These are phyloP conservation scores for Chalaropsis thielavioides DNA, from an alignment of 2,329 filamentous ascomycete species.

Conservation along the genomic window DNA sequence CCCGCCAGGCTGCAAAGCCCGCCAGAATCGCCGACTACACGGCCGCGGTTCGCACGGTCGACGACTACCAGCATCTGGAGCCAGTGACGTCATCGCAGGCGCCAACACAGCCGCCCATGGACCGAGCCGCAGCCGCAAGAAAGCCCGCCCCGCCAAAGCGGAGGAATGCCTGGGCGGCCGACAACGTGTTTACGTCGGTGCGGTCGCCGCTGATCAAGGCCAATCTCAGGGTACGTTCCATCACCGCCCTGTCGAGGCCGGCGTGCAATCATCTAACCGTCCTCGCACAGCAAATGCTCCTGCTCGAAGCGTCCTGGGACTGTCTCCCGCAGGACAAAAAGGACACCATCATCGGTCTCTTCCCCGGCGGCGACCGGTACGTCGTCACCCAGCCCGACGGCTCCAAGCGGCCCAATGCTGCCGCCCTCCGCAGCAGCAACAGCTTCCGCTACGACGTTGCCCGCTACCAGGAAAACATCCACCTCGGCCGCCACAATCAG, in stretches of 20 bases:
- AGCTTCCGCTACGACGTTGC: constrained; percentile 35
- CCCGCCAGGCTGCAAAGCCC: neutral
- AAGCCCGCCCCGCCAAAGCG: neutral
- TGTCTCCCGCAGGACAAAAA: neutral
- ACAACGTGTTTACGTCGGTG: constrained; percentile 8
- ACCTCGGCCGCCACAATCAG: constrained; percentile 35
- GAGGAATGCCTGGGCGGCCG: constrained; percentile 9
- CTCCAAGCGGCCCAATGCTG: constrained; percentile 29
- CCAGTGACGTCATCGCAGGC: neutral
- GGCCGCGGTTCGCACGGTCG: neutral
- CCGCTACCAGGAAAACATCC: constrained; percentile 33
- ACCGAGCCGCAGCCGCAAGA: neutral
- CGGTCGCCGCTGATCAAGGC: constrained; percentile 13
- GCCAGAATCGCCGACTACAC: neutral
- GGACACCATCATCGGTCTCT: constrained; percentile 3
- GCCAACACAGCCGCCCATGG: neutral
- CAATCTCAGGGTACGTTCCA: constrained; percentile 12
- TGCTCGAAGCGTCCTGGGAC: constrained; percentile 13
- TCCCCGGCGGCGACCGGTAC: constrained; percentile 21
- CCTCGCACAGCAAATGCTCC: constrained; percentile 10
- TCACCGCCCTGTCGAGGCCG: neutral
- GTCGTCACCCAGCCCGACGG: constrained; percentile 27
- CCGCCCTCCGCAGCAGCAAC: constrained; percentile 32
- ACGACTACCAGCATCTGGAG: too few species aligned
- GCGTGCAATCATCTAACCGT: neutral